Evolutionary conservation across 139 green algal species (phyloP).

Genomic region (Closterium sp.): DNA sequence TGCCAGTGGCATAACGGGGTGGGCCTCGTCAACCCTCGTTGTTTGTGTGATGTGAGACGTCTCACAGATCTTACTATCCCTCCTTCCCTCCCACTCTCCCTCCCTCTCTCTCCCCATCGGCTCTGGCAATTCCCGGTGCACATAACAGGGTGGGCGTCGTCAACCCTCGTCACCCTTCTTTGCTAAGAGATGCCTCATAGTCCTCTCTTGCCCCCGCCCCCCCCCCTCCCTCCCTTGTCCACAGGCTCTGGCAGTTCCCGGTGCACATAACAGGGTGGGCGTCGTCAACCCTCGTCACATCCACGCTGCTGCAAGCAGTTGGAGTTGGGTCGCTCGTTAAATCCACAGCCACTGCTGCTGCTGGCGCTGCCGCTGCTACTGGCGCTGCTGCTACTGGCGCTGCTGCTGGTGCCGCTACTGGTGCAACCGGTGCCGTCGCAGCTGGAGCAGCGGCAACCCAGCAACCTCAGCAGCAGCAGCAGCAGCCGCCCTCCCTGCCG

Average conservation of each 20-base stretch:
- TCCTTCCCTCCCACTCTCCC: too few species aligned
- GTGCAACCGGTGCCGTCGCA: neutral
- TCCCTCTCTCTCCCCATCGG: too few species aligned
- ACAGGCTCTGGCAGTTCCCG: constrained; percentile 48
- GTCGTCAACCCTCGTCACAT: constrained; percentile 43
- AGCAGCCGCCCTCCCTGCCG: neutral
- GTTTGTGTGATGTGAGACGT: too few species aligned
- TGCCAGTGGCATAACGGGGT: constrained; percentile 50
- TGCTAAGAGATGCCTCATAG: too few species aligned
- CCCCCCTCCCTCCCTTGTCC: too few species aligned
- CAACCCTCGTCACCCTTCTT: constrained; percentile 32
- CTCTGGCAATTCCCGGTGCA: too few species aligned
- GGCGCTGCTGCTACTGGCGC: neutral
- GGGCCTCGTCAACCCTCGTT: constrained; percentile 35
- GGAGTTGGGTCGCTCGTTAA: constrained; percentile 11
- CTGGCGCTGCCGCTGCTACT: neutral
- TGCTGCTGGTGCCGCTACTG: constrained; percentile 2
- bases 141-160: constrained; percentile 34
- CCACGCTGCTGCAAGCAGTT: constrained; percentile 51
- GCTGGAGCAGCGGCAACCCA: neutral
- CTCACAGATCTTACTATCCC: too few species aligned
- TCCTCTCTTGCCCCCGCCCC: too few species aligned
- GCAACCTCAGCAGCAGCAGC: neutral
- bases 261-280: constrained; percentile 47
- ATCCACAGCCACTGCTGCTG: neutral